These are phyloP conservation scores for Marasmius oreades DNA, from an alignment of 1,284 basidiomycete genomes.

Conservation along the genomic window DNA sequence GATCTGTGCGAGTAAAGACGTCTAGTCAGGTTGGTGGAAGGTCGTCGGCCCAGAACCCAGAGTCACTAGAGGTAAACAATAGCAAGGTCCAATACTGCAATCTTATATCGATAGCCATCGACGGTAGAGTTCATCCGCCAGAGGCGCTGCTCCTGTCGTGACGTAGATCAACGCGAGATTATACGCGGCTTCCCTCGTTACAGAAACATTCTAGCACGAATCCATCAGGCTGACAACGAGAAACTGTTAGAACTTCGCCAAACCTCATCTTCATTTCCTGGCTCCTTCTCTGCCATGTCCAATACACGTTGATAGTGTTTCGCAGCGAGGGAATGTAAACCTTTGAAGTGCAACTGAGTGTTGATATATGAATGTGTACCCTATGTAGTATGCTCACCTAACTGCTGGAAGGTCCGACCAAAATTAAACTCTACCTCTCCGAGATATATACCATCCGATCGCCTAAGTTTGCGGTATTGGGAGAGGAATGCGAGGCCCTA, in stretches of 20 bases:
- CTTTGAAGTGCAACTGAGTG: slow-evolving; percentile 35
- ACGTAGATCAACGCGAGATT: slow-evolving; percentile 84
- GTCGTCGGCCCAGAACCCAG: too few species aligned
- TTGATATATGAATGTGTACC: background rate
- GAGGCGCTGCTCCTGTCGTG: slow-evolving; percentile 65
- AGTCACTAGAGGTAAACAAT: too few species aligned
- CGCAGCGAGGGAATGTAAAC: slow-evolving; percentile 75
- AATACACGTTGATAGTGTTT: slow-evolving; percentile 82
- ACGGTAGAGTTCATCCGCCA: slow-evolving; percentile 64
- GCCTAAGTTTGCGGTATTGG: slow-evolving; percentile 63
- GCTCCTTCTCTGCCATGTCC: slow-evolving; percentile 46
- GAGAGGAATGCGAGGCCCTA: slow-evolving; percentile 83
- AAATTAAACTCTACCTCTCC: slow-evolving; percentile 91
- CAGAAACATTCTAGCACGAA: slow-evolving; percentile 34
- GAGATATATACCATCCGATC: slow-evolving; percentile 40
- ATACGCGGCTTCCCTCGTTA: slow-evolving; percentile 79
- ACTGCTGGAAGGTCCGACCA: slow-evolving; percentile 85
- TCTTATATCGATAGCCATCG: slow-evolving; percentile 58
- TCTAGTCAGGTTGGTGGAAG: too few species aligned
- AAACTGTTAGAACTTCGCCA: slow-evolving; percentile 12
- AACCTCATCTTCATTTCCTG: background rate
- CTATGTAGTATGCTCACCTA: slow-evolving; percentile 50
- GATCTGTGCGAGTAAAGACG: too few species aligned
- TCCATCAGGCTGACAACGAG: slow-evolving; percentile 2
- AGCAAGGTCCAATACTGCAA: too few species aligned